phyloP scores from a whole-genome alignment of 768 basidiomycete species.

The Lentinus brumalis region DNA sequence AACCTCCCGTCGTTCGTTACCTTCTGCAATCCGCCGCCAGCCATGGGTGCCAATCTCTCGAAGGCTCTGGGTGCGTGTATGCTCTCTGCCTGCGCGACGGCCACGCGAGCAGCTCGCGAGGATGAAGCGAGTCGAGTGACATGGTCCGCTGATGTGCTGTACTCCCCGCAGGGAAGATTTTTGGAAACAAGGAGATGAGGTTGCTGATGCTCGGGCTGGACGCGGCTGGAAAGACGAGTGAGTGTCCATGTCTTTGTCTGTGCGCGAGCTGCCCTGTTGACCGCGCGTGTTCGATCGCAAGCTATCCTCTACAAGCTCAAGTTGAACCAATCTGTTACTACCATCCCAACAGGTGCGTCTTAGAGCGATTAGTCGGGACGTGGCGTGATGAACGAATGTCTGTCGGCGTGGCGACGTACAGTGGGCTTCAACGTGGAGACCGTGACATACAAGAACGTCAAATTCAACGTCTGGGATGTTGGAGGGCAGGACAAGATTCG shows the following conservation, averaged over 20 bases:
- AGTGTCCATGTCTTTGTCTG: conserved; percentile 34
- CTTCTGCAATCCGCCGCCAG: conserved; percentile 35
- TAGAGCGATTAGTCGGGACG: background rate
- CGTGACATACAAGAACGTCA: conserved; percentile 98
- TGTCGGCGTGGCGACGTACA: conserved; percentile 30
- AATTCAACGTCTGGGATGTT: conserved; percentile 95
- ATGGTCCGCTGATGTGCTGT: conserved; percentile 4
- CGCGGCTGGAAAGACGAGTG: conserved; percentile 98
- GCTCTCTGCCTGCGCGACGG: background rate
- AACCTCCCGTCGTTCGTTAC: conserved; percentile 65
- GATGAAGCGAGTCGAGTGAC: conserved; percentile 4
- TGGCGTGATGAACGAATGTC: background rate
- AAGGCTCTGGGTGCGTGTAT: conserved; percentile 69
- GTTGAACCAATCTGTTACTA: conserved; percentile 97
- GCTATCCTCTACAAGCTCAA: conserved; percentile 99
- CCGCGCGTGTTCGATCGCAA: conserved; percentile 33
- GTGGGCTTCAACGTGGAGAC: conserved; percentile 99
- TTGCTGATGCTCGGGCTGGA: conserved; percentile 96
- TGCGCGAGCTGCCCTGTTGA: conserved; percentile 8
- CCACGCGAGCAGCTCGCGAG: background rate
- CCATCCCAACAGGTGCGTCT: conserved; percentile 85
- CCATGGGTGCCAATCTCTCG: conserved; percentile 86
- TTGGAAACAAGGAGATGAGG: conserved; percentile 99
- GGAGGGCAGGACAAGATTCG: conserved; percentile 99
- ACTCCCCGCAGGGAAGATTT: conserved; percentile 70